Evolutionary conservation across 108 stramenopile species (phyloP).

Genomic region (Chaetoceros tenuissimus): DNA sequence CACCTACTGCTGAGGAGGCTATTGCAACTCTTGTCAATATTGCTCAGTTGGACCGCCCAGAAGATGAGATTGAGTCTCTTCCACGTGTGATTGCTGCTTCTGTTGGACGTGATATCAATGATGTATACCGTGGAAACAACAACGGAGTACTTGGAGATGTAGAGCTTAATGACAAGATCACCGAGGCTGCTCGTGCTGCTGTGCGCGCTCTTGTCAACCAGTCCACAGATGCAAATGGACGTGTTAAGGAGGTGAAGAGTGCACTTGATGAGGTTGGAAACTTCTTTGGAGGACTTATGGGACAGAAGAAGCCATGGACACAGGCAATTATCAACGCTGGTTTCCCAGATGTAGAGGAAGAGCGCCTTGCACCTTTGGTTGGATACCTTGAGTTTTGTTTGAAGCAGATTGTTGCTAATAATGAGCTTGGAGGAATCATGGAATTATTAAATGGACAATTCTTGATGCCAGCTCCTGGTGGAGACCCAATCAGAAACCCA

Average conservation of each 20-base stretch:
- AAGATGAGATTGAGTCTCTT: conserved; percentile 87
- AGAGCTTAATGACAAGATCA: conserved; percentile 78
- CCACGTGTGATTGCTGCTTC: conserved; percentile 90
- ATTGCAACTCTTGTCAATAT: conserved; percentile 96
- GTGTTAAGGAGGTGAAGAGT: conserved; percentile 91
- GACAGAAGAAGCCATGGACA: conserved; percentile 82
- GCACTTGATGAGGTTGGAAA: conserved; percentile 76
- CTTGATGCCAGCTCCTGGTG: conserved; percentile 94
- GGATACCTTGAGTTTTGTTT: conserved; percentile 93
- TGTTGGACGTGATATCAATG: conserved; percentile 89
- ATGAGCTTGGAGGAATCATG: conserved; percentile 92
- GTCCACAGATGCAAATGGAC: conserved; percentile 86
- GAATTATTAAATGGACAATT: conserved; percentile 89
- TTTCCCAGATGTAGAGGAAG: conserved; percentile 76
- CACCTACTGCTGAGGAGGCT: conserved; percentile 92
- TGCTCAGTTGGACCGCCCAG: conserved; percentile 88
- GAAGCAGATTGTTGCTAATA: conserved; percentile 93
- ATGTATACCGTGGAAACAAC: conserved; percentile 91
- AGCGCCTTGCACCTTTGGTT: conserved; percentile 74
- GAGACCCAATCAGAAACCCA: conserved; percentile 96
- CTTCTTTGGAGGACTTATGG: conserved; percentile 52
- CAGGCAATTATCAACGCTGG: conserved; percentile 82
- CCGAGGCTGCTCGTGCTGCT: conserved; percentile 79
- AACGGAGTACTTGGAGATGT: conserved; percentile 78
- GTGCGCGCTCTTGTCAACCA: conserved; percentile 85